Evolutionary conservation across 164 flowering plant genomes (phyloP).

Genomic region (Annona squamosa): DNA sequence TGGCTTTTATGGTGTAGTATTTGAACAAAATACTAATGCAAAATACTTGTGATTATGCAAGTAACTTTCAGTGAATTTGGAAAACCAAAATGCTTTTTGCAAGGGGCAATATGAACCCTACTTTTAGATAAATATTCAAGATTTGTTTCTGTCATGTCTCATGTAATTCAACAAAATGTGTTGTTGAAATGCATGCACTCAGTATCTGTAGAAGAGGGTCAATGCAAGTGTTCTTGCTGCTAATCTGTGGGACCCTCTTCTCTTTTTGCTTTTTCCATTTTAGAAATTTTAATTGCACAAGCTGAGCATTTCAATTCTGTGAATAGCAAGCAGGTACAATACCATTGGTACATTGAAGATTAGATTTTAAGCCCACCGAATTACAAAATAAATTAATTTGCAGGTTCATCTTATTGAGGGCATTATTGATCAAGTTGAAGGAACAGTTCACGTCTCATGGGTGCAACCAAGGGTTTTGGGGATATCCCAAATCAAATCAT

Average conservation of each 20-base stretch:
- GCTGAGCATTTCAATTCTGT: not conserved
- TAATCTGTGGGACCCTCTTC: not conserved
- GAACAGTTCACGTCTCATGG: slow-evolving; percentile 91
- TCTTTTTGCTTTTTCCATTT: not conserved
- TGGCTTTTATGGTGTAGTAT: no score
- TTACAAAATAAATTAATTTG: slow-evolving; percentile 4
- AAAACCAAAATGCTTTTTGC: not conserved
- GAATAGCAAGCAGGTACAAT: not conserved
- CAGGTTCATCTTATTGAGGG: slow-evolving; percentile 98
- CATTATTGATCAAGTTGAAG: slow-evolving; percentile 90
- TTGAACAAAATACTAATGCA: no score
- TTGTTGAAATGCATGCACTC: not conserved
- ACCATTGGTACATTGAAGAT: not conserved
- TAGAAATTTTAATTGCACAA: not conserved
- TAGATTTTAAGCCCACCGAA: not conserved
- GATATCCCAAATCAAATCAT: slow-evolving; percentile 71
- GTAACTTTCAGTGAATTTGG: not conserved
- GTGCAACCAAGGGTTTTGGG: slow-evolving; percentile 91
- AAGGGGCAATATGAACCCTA: not conserved
- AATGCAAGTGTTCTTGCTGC: no score
- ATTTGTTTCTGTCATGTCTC: no score
- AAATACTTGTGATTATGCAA: no score
- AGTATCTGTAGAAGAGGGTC: not conserved
- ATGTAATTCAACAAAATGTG: no score
- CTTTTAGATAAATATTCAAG: not conserved